Evolutionary conservation across 768 basidiomycete genomes (phyloP), one percentile per base, ranked within the genome.

Genomic region (Suillus weaverae): DNA sequence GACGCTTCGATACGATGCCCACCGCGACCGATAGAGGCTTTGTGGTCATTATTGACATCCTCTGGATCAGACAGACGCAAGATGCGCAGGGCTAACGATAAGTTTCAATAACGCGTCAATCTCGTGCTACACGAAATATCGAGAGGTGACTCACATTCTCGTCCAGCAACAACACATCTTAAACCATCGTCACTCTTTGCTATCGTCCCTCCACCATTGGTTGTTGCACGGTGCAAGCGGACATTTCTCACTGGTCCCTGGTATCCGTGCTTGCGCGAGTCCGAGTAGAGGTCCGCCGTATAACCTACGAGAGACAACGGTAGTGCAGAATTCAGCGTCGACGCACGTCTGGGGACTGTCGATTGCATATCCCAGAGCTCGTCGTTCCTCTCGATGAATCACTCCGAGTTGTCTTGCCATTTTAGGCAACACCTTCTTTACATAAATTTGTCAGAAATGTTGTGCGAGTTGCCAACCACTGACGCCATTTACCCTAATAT

Each of bases 91-190:
- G 86, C 89, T 89, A 76, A 74, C 70, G 26, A 76, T 66, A 9
- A 22, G 73, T 20, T 16, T 59, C 26, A 41, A 57, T 20, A 20
- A 59, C 39, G 10, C 39, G 39, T 30, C 39, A 41, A 59, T 41
- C 3, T 59, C 26, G 18, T 41, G 18, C 76, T 77, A 61, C 9
- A 41, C 32, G 10, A 20, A 54, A 54, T 46, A 54, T 39, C 60
- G 4, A 22, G 14, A 56, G 1, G 9, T 38, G 48, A 74, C 84
- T 67, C 65, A 91, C 91, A 91, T 80, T 92, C 91, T 75, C 85
- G 86, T n/a, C 91, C 91, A 1, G 91, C 85, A 13, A 92, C 88
- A 2, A 86, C 90, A 75, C 89, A 91, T 69, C 86, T 77, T 43
- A 69, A 71, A 1, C 87, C 88, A 69, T 92, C 91, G 66, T 88